Conservation (phyloP, 116 monocot species). For the Cymodocea nodosa region DNA sequence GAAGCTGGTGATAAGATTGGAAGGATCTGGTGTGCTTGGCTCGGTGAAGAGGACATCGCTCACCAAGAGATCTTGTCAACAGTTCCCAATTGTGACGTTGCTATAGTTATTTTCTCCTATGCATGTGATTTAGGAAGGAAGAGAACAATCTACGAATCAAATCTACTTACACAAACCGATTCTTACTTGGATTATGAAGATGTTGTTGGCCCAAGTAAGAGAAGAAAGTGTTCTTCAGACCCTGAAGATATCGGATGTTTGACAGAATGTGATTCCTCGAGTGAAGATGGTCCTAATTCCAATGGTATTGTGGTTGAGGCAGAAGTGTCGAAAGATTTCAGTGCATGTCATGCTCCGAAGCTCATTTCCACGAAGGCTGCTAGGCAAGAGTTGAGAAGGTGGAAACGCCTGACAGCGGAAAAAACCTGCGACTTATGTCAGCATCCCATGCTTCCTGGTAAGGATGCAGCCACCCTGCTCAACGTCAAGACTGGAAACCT, state of each 20-base stretch:
- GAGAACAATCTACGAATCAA: conserved; percentile 17
- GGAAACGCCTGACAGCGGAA: conserved; percentile 39
- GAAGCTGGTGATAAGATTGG: conserved; percentile 17
- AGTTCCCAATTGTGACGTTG: conserved; percentile 47
- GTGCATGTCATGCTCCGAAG: background rate
- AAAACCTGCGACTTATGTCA: conserved; percentile 78
- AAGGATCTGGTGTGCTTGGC: conserved; percentile 90
- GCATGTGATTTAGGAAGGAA: conserved; percentile 55
- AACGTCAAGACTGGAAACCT: conserved; percentile 69
- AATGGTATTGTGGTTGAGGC: conserved; percentile 1
- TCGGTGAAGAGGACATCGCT: conserved; percentile 35
- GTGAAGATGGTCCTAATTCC: conserved; percentile 10
- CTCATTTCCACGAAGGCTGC: conserved; percentile 17
- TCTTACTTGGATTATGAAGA: conserved; percentile 35
- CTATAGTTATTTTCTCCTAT: conserved; percentile 52
- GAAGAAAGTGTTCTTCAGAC: conserved; percentile 45
- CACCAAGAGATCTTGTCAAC: conserved; percentile 5
- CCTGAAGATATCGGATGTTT: conserved; percentile 22
- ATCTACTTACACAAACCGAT: conserved; percentile 14
- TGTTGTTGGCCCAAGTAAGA: conserved; percentile 22
- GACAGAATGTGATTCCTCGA: conserved; percentile 9
- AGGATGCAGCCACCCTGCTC: conserved; percentile 69
- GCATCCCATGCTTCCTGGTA: conserved; percentile 59
- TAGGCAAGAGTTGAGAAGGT: conserved; percentile 46
- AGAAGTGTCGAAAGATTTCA: background rate